Evolutionary conservation across 331 rosid genomes (phyloP), one percentile per base, ranked within the genome.

Genomic region (Quercus tomentella): DNA sequence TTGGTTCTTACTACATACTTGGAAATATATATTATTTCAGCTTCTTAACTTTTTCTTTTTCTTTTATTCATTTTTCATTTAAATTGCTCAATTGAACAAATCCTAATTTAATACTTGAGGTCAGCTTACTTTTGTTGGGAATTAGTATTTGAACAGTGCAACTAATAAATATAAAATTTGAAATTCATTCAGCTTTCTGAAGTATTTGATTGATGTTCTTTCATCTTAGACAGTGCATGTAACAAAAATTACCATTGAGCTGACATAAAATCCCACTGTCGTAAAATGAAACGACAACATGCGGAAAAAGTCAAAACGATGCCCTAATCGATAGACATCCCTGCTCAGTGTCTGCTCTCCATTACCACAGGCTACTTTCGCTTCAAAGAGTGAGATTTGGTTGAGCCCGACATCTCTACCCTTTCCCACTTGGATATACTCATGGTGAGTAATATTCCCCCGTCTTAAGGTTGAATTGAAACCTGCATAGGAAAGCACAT

Each of bases 371-470:
- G 99, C 96, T 73, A 93, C 99, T 84, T 95, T 95, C 10, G 97
- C 99, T 88, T 95, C 99, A 76, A 95, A 93, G 63, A 95, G 96
- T 45, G 99, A 93, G 84, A 93, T 95, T 86, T 93, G 99, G 75
- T 95, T 95, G 69, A 94, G 95, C 23, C 98, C 98, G 21, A 94
- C 97, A 85, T 95, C 99, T 81, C 99, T 90, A 45, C 99, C 99
- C 82, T 96, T 96, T 78, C 99, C 99, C 77, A 96, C 94, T 89
- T 96, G 99, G 85, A 96, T 89, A 76, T 96, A 96, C 82, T 96
- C 99, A 60, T 96, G 99, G 81, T 96, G 99, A 35, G 98, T 96
- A 22, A 96, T 35, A 84, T 96, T 96, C 51, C 99, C 99, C 62
- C 97, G 87, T 80, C 99, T 84, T 77, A 96, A 82, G 3, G 97